These are phyloP conservation scores for Cryptococcus sp. DNA, from an alignment of 1,284 basidiomycete species.

Conservation along the genomic window DNA sequence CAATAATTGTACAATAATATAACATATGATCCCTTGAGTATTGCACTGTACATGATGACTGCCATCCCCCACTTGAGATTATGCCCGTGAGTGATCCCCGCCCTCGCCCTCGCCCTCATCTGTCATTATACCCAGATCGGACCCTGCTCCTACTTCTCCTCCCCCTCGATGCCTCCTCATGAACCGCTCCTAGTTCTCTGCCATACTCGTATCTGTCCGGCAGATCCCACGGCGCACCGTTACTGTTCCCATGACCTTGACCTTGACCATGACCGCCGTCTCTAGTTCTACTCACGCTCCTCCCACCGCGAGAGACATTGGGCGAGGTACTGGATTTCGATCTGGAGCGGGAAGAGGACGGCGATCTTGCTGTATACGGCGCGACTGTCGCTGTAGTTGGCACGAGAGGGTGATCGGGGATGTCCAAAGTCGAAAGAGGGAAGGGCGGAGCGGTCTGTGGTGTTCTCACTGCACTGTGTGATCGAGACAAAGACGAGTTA, in stretches of 20 bases:
- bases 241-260: slow-evolving; percentile 2
- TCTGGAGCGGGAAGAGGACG: slow-evolving; percentile 11
- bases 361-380: not conserved
- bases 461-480: not conserved
- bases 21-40: not conserved
- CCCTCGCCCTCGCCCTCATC: not conserved
- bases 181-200: slow-evolving; percentile 16
- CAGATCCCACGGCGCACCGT: not conserved
- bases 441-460: not conserved
- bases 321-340: slow-evolving; percentile 15
- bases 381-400: not conserved
- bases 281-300: slow-evolving; percentile 10
- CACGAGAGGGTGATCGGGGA: not conserved
- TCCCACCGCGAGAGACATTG: slow-evolving; percentile 6
- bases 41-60: not conserved
- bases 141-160: slow-evolving; percentile 14
- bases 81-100: not conserved
- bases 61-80: not conserved
- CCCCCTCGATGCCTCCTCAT: slow-evolving; percentile 17
- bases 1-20: no score
- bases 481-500: not conserved
- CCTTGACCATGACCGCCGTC: slow-evolving; percentile 2
- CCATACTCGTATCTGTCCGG: slow-evolving; percentile 18
- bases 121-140: not conserved
- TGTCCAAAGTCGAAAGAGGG: not conserved